Evolutionary conservation across 2,329 filamentous ascomycete species (phyloP).

Genomic region (Teratosphaeria destructans): DNA sequence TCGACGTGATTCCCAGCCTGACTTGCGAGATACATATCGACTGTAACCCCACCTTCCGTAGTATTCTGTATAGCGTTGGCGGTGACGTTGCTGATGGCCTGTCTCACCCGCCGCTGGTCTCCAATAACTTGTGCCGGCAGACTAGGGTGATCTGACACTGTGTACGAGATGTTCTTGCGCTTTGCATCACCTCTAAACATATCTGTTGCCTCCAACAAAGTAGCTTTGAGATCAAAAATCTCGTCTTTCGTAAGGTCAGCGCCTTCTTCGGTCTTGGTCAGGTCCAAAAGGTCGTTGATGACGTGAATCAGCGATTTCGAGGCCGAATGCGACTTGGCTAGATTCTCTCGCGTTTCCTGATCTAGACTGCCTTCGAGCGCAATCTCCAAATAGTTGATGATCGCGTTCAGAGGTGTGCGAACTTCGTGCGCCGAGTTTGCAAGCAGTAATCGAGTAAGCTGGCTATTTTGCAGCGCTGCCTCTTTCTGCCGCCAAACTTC

Average conservation of each 20-base stretch:
- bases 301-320: slow-evolving; percentile 90
- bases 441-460: slow-evolving; percentile 66
- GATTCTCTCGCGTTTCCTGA: slow-evolving; percentile 71
- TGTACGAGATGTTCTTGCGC: slow-evolving; percentile 63
- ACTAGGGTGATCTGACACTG: slow-evolving; percentile 56
- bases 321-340: slow-evolving; percentile 75
- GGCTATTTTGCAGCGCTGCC: slow-evolving; percentile 68
- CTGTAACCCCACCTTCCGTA: slow-evolving; percentile 51
- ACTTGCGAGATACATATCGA: slow-evolving; percentile 58
- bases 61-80: slow-evolving; percentile 82
- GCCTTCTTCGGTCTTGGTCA: slow-evolving; percentile 81
- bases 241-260: slow-evolving; percentile 71
- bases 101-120: slow-evolving; percentile 69
- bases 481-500: slow-evolving; percentile 91
- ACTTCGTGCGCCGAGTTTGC: slow-evolving; percentile 90
- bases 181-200: slow-evolving; percentile 64
- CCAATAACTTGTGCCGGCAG: slow-evolving; percentile 64
- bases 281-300: slow-evolving; percentile 81
- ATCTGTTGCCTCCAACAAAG: slow-evolving; percentile 66
- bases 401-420: slow-evolving; percentile 80
- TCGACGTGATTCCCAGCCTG: slow-evolving; percentile 45
- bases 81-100: slow-evolving; percentile 71
- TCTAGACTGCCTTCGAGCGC: slow-evolving; percentile 73
- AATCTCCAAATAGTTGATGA: slow-evolving; percentile 91
- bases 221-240: slow-evolving; percentile 59